Evolutionary conservation across 805 yeast species (phyloP), one percentile per base, ranked within the genome.

Genomic region (Cyberlindnera maclurae): DNA sequence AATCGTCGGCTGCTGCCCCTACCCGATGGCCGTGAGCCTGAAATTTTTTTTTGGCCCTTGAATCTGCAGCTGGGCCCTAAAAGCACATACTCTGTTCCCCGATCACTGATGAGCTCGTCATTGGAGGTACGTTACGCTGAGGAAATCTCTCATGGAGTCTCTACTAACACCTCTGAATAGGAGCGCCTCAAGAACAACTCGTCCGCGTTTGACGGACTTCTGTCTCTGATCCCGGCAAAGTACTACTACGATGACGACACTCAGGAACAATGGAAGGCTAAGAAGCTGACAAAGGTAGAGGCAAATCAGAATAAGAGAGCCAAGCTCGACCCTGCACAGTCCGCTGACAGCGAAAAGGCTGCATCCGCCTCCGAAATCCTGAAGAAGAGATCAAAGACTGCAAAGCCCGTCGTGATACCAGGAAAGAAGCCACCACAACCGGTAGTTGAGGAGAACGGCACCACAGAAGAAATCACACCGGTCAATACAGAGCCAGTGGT

Each of bases 141-240:
- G 24, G 24, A 20, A 5, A 20, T 6, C 24, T 20, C n/a, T 20
- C 24, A 20, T 20, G 24, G 8, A 20, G 24, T 17, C 15, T 10
- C 5, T 39, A 38, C 43, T 40, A 38, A 42, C 44, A 36, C 24
- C 39, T 3, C 39, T 3, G 15, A 15, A 9, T 41, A 78, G 79
- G 93, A 84, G 56, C 77, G 95, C 48, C 71, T 84, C 50, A 79
- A 82, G 61, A 76, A 77, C 26, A 88, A 82, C 55, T 79, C 93
- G 12, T 67, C 77, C 37, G 87, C 96, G 4, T 90, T 90, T 59
- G 86, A 85, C 57, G 95, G 97, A 17, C 67, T 90, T 37, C 67
- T 90, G 42, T 86, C 96, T 15, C 67, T 90, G 59, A 89, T 90
- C 42, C 97, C 97, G 3, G 95, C 97, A 3, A 87, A 88, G 56